Percentiles rank a stretch among this genome's conserved stretches.
These are phyloP conservation scores for Allomyces macrogynus DNA, from an alignment of 192 early-diverging fungal species.

Conservation along the genomic window DNA sequence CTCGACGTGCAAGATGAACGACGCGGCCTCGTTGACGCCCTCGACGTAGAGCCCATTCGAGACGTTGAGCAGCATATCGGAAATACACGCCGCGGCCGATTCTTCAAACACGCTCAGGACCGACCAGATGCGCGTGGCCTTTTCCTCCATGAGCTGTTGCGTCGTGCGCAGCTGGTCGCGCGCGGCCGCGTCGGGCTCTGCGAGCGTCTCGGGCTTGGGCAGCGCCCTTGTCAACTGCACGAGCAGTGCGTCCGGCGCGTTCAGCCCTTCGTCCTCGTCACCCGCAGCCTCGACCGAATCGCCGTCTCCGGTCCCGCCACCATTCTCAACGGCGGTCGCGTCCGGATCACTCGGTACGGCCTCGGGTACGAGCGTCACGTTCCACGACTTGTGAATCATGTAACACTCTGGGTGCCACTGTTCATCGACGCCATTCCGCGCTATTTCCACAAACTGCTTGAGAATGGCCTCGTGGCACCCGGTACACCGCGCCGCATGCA, in stretches of 20 bases:
- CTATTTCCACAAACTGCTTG: conserved; percentile 91
- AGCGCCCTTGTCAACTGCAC: neutral
- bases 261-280: neutral
- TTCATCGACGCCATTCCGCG: conserved; percentile 44
- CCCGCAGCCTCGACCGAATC: neutral
- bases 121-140: conserved; percentile 71
- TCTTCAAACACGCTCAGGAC: conserved; percentile 93
- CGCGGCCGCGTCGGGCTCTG: neutral
- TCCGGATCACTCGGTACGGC: conserved; percentile 12
- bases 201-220: neutral
- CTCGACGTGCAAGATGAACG: conserved; percentile 81
- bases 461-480: conserved; percentile 88
- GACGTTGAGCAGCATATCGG: conserved; percentile 81
- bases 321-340: conserved; percentile 5
- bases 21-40: conserved; percentile 58
- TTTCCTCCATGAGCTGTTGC: conserved; percentile 56
- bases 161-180: neutral
- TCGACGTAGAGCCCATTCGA: conserved; percentile 64
- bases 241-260: neutral
- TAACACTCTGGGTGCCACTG: conserved; percentile 99
- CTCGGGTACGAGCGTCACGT: conserved; percentile 8
- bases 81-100: conserved; percentile 82
- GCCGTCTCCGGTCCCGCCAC: neutral
- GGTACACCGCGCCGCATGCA: conserved; percentile 80
- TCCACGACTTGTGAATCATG: conserved; percentile 87